Conservation (phyloP, 192 early-diverging fungal genomes). For the Umbelopsis vinacea region DNA sequence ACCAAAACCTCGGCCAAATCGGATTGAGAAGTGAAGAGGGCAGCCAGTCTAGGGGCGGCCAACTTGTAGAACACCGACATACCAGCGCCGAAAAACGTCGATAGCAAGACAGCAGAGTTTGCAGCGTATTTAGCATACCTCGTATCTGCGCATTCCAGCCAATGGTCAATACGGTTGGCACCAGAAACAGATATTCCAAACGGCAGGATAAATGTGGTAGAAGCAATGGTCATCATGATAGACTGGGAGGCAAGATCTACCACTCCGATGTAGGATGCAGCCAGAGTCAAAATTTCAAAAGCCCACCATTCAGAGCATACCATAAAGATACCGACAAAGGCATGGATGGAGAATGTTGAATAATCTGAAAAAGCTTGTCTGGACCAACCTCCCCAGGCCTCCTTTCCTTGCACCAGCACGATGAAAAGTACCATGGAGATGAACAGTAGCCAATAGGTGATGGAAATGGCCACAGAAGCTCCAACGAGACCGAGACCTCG, state of each 20-base stretch:
- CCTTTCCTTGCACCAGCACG: constrained; percentile 59
- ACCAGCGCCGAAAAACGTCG: constrained; percentile 50
- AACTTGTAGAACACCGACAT: constrained; percentile 52
- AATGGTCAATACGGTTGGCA: constrained; percentile 75
- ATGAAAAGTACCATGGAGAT: constrained; percentile 69
- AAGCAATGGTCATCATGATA: constrained; percentile 73
- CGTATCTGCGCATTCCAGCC: constrained; percentile 58
- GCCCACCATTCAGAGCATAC: constrained; percentile 79
- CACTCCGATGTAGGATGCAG: constrained; percentile 71
- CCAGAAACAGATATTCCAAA: constrained; percentile 77
- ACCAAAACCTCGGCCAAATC: constrained; percentile 69
- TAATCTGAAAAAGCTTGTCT: constrained; percentile 65
- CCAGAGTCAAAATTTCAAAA: constrained; percentile 69
- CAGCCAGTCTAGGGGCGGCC: constrained; percentile 59
- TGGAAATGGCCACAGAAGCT: constrained; percentile 77
- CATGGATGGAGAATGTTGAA: constrained; percentile 64
- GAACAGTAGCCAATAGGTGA: constrained; percentile 79
- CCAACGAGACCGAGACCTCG: constrained; percentile 79
- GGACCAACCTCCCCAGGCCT: constrained; percentile 90
- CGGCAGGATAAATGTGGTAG: constrained; percentile 71
- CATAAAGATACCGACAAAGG: constrained; percentile 76
- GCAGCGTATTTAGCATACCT: constrained; percentile 52
- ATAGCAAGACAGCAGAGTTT: constrained; percentile 51
- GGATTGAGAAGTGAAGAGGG: constrained; percentile 65
- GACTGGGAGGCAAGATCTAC: constrained; percentile 78